Conservation (phyloP, 2,329 filamentous ascomycete genomes). For the Pseudogymnoascus sp. region DNA sequence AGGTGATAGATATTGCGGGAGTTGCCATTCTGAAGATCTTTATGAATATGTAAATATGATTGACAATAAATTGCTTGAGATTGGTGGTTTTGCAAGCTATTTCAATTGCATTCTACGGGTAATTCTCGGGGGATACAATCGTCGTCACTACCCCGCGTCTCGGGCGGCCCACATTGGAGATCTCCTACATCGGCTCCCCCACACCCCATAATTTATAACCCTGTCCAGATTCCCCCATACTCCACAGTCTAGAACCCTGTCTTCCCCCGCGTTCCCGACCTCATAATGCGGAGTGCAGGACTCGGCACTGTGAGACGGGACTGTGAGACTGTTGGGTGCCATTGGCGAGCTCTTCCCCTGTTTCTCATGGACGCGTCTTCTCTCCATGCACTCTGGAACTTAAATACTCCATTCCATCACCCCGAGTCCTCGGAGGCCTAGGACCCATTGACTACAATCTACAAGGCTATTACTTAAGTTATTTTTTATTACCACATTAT, state of each 20-base stretch:
- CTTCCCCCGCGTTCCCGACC: background rate
- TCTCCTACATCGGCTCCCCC: background rate
- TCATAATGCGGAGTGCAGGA: background rate
- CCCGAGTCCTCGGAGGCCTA: background rate
- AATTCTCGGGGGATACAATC: background rate
- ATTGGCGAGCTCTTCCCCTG: background rate
- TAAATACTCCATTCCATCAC: background rate
- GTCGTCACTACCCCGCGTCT: background rate
- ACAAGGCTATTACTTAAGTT: background rate
- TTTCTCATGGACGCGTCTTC: background rate
- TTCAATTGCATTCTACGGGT: background rate
- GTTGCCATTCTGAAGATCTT: background rate
- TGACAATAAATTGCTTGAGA: background rate
- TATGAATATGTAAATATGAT: background rate
- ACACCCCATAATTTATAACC: background rate
- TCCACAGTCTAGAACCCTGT: background rate
- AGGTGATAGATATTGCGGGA: conserved; percentile 7
- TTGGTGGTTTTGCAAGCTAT: background rate
- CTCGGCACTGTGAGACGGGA: background rate
- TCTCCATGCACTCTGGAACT: background rate
- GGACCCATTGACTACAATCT: background rate
- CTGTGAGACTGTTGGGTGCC: background rate
- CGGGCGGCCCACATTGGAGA: background rate
- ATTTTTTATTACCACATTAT: background rate
- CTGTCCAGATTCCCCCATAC: background rate